Evolutionary conservation across 1,139 yeast genomes (phyloP), one percentile per base, ranked within the genome.

Genomic region (Hansenula sp.): DNA sequence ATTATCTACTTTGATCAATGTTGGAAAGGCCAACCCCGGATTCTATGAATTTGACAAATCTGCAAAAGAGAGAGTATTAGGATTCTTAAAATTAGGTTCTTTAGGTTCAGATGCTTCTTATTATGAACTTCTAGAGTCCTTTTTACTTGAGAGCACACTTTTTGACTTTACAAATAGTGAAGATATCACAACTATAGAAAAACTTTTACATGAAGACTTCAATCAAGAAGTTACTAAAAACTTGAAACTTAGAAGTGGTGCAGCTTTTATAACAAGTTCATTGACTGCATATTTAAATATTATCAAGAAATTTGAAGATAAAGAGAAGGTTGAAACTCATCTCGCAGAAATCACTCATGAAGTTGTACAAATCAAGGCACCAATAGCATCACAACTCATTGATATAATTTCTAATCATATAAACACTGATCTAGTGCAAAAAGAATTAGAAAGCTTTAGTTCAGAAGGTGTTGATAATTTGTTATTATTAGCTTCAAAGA

Each of bases 1-100:
- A 12, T 57, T 83, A 57, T 69, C 71, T 16, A 64, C 79, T 0
- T 53, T 82, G 26, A 59, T 63, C 1, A 53, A 61, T 1, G 53
- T 81, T 33, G 71, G 77, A 1, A 50, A 56, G 7, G 68, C 66
- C 43, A 57, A 65, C 50, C 42, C 63, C 43, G 69, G 70, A 11
- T 65, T 82, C 38, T 80, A 87, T 82, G 62, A 68, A 12, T 63
- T 67, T 27, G 81, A 75, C 37, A 70, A 54, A 65, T 72, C 53
- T 39, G 59, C 65, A 50, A 72, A 61, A 42, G 73, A 55, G 2
- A 71, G 72, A 42, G 54, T 82, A 10, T 34, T 67, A 1, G 70
- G 62, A 0, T 71, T 79, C 44, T 53, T 82, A 25, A 62, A 64
- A 14, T 44, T 77, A 14, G 84, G 88, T 0, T 70, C 75, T 5